Evolutionary conservation across 345 rosid genomes (phyloP).

Genomic region (Gossypium mustelinum): DNA sequence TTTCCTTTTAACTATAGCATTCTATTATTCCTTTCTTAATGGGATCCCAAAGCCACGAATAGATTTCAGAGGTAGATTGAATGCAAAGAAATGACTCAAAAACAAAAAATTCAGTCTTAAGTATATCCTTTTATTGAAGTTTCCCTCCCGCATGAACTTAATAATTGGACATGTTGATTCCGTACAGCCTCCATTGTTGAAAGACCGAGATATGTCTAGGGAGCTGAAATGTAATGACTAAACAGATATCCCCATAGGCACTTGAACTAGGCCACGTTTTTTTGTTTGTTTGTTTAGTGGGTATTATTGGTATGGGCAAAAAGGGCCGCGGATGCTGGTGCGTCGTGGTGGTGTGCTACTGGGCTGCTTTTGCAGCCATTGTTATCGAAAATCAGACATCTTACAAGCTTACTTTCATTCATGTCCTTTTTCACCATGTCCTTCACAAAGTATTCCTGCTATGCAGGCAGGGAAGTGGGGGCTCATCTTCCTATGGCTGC

Average conservation of each 20-base stretch:
- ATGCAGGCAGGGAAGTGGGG: not conserved
- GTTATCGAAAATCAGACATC: not conserved
- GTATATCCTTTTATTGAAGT: not conserved
- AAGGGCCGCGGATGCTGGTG: not conserved
- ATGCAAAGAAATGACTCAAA: not conserved
- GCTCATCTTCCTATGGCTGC: slow-evolving; percentile 18
- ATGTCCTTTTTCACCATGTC: not conserved
- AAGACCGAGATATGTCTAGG: not conserved
- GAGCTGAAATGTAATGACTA: not conserved
- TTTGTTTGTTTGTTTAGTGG: not conserved
- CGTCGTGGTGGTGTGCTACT: not conserved
- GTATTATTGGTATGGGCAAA: not conserved
- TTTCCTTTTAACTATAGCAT: not conserved
- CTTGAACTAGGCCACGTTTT: too few relatives aligned
- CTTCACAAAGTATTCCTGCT: not conserved
- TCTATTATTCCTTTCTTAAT: slow-evolving; percentile 20
- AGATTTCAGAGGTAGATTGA: not conserved
- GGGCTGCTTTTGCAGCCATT: not conserved
- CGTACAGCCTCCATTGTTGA: not conserved
- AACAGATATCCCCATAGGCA: not conserved
- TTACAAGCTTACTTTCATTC: not conserved
- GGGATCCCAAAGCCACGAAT: not conserved
- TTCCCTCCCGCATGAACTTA: not conserved
- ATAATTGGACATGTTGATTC: not conserved
- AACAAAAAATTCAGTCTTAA: not conserved